These are phyloP conservation scores for Lepraria neglecta DNA, from an alignment of 495 filamentous ascomycete species.

Conservation along the genomic window DNA sequence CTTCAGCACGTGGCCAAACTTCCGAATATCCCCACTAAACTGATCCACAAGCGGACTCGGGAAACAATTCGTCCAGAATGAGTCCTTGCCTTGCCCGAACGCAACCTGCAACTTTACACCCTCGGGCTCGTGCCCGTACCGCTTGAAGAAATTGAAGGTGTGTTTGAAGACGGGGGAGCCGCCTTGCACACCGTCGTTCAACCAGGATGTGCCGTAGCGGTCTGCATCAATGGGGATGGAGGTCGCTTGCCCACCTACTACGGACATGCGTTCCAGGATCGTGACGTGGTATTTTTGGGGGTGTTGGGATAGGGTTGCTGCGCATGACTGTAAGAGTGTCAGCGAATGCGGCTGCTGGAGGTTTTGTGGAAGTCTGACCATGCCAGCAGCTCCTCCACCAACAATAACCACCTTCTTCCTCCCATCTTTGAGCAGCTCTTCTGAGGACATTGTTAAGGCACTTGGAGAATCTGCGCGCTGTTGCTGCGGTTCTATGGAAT, in stretches of 20 bases:
- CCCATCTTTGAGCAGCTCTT: constrained; percentile 21
- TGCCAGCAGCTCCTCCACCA: constrained; percentile 60
- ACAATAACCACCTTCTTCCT: constrained; percentile 53
- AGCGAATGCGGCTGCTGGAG: not conserved
- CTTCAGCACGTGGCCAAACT: constrained; percentile 58
- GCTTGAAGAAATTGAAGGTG: constrained; percentile 69
- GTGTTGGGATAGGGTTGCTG: constrained; percentile 65
- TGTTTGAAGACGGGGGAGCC: constrained; percentile 75
- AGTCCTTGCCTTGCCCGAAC: constrained; percentile 65
- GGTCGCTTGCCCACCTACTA: constrained; percentile 76
- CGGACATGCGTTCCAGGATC: constrained; percentile 58
- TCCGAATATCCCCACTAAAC: constrained; percentile 58
- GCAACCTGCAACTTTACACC: constrained; percentile 70
- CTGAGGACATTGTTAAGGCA: constrained; percentile 12
- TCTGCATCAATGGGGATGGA: constrained; percentile 65
- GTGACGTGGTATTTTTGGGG: constrained; percentile 69
- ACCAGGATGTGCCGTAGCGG: constrained; percentile 63
- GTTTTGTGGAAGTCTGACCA: constrained; percentile 34
- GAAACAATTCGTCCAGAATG: constrained; percentile 79
- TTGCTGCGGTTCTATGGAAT: not conserved
- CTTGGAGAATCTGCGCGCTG: not conserved
- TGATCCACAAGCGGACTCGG: constrained; percentile 60
- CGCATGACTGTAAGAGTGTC: constrained; percentile 51
- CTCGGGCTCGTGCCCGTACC: constrained; percentile 60
- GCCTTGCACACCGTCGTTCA: constrained; percentile 82